Evolutionary conservation across 1,284 basidiomycete species (phyloP), one percentile per base, ranked within the genome.

Genomic region (Trichosporon inkin): DNA sequence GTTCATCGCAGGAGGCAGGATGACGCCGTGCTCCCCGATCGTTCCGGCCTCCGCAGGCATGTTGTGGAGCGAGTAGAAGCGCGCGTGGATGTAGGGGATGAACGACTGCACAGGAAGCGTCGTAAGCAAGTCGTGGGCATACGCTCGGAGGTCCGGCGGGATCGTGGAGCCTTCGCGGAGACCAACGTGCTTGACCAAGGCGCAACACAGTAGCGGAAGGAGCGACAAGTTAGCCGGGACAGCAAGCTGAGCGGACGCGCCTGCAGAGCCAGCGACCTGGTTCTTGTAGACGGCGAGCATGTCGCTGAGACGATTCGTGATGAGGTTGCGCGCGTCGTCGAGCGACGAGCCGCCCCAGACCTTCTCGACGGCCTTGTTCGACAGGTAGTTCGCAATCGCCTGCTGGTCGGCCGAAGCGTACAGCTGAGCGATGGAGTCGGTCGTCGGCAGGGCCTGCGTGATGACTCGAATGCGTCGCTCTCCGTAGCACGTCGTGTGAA

Each of bases 331-430:
- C 17, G 89, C 89, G 71, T 99, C 95, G 77, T 99, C 95, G 32
- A 99, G 82, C 55, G 79, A 72, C 55, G 78, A 72, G 75, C 92
- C 88, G 3, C 88, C 88, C 72, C 95, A 84, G 6, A 87, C 88
- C 64, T 92, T 86, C 79, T 99, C 96, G 40, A 99, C 94, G 7
- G 93, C 95, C 82, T 99, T 99, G 83, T 96, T 94, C 37, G 94
- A 90, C 54, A 97, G 82, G 49, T 92, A 83, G 0, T 92, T 92
- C 6, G 88, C 86, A 62, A 99, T 86, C 1, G 95, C 94, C 38
- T 95, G 81, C 75, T 98, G 93, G 72, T 99, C 96, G 5, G 90
- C 95, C 1, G 90, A 93, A 0, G 91, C 91, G 77, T 93, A 99
- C 38, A 99, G 80, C 76, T 99, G 94, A 0, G 92, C 92, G 52